Evolutionary conservation across 495 filamentous ascomycete genomes (phyloP), one percentile per base, ranked within the genome.

Genomic region (Penicillium nucicola): DNA sequence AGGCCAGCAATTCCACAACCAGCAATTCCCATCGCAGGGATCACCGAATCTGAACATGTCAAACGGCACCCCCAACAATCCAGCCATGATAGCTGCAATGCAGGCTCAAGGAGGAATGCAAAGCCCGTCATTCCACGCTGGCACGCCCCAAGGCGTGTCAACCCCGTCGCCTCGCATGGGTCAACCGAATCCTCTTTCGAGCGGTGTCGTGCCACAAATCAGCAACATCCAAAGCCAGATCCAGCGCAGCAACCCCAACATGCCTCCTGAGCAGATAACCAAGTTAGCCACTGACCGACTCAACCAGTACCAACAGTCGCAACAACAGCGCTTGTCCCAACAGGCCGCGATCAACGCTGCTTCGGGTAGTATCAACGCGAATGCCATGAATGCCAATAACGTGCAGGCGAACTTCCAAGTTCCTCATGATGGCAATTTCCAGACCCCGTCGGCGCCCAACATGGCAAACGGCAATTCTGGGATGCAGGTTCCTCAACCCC

Each of bases 341-440:
- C 62, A 82, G 54, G 72, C 75, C 5, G 85, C 87, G 2, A 85
- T 89, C 78, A 83, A 79, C 67, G 80, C 84, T 10, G 84, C 84
- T 15, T 81, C 83, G 9, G 85, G 85, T 12, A 68, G 73, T 43
- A 65, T 75, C 46, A 48, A 48, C 11, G 46, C 46, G n/a, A 39
- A 39, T 34, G 25, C 36, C 11, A 28, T 28, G 25, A 28, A 28
- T 9, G 25, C 25, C 44, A 66, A 60, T 33, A 52, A 57, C 35
- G 66, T 70, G 9, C 68, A 71, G 47, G 55, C 61, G 37, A 75
- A 73, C 38, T 75, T 69, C 41, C 71, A 72, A 48, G 65, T 72
- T 23, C 60, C 71, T 11, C 71, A 71, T 37, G 74, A 74, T 54
- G 56, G 54, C 10, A 72, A 62, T 43, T 74, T 73, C 53, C 71